Conservation (phyloP, 2,329 filamentous ascomycete genomes). For the Paecilomyces variotii region DNA sequence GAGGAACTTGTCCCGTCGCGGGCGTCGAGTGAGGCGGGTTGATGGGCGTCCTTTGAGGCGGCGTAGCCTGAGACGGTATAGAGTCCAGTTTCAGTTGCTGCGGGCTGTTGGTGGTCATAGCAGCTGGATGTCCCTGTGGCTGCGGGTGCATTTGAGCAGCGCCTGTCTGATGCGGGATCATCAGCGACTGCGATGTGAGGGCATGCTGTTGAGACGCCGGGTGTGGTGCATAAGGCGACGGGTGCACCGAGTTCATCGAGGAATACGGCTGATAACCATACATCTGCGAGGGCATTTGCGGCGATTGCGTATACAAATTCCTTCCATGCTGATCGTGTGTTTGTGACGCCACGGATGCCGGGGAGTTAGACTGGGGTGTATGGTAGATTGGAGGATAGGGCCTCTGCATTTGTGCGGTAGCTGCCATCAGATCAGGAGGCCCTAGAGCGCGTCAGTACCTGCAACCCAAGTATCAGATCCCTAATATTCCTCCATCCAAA, state of each 20-base stretch:
- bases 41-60: conserved; percentile 27
- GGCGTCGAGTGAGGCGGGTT: conserved; percentile 39
- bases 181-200: conserved; percentile 46
- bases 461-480: conserved; percentile 36
- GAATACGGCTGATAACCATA: conserved; percentile 62
- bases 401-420: conserved; percentile 56
- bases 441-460: conserved; percentile 60
- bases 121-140: conserved; percentile 40
- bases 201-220: conserved; percentile 47
- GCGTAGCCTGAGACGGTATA: conserved; percentile 28
- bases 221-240: conserved; percentile 51
- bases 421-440: conserved; percentile 62
- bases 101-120: conserved; percentile 53
- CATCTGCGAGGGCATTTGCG: conserved; percentile 75
- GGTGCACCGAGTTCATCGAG: conserved; percentile 45
- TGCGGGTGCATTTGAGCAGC: conserved; percentile 33
- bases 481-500: not conserved
- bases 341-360: conserved; percentile 84
- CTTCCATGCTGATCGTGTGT: conserved; percentile 79
- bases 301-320: conserved; percentile 74
- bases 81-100: conserved; percentile 43
- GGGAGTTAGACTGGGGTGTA: conserved; percentile 90
- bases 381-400: conserved; percentile 89
- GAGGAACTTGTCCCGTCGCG: conserved; percentile 39
- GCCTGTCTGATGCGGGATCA: conserved; percentile 42